Evolutionary conservation across 1,139 yeast genomes (phyloP), one percentile per base, ranked within the genome.

Genomic region (Saccharomyces hybrid): DNA sequence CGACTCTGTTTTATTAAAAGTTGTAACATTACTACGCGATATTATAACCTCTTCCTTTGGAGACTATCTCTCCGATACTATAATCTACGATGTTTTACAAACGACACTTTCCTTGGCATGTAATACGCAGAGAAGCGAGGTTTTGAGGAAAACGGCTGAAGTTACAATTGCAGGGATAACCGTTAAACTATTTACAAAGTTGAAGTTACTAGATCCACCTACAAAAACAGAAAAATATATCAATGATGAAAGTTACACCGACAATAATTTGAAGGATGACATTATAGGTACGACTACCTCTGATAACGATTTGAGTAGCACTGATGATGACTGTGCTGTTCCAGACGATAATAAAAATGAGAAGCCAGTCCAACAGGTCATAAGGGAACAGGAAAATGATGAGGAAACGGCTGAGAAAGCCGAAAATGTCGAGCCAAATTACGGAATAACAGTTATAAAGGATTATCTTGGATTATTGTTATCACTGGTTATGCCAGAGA

Each of bases 51-150:
- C 91, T 19, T 77, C 78, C 0, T 75, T 83, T 47, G 85, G 90
- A 11, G 77, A 75, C 32, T 66, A 82, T 14, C 73, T 93, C 52
- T 81, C 91, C 1, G 91, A 90, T 67, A 91, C 88, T 53, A 84
- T 88, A 29, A 80, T 91, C 50, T 84, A 88, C 56, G 97, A 91
- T 67, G 88, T 90, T 41, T 81, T 90, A 25, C 96, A 91, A 63
- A 90, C 97, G 0, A 89, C 96, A 58, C 78, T 93, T 64, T 84
- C 95, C n/a, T 79, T 93, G 72, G 96, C 97, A 1, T 88, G 96
- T 65, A 95, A 91, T 69, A 87, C 88, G 72, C 81, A 90, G 67
- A 79, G 97, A 68, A 86, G 95, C 58, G 97, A 91, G 62, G 88
- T 90, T 19, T 77, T 93, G 56, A 77, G 98, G 64, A 79, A 86